A percentile compares a stretch with the other conserved stretches of the same genome.
phyloP scores from a whole-genome alignment of 1,284 basidiomycete species.

The Takashimella koratensis region DNA sequence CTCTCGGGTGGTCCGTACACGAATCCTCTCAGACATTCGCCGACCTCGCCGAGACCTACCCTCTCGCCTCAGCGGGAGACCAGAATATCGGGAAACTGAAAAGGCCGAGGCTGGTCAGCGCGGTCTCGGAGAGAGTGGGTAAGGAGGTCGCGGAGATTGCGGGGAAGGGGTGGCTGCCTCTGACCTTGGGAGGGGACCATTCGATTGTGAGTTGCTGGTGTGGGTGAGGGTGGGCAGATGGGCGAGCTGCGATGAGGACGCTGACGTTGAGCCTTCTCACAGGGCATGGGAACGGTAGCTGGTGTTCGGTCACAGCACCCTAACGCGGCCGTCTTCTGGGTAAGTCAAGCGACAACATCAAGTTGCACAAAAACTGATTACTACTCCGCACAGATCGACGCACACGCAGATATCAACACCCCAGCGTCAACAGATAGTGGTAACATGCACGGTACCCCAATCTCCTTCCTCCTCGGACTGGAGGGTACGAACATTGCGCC shows the following conservation, averaged over 20 bases:
- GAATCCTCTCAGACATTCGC: conserved; percentile 87
- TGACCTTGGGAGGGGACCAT: conserved; percentile 97
- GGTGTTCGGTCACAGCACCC: conserved; percentile 53
- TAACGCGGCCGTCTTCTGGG: conserved; percentile 83
- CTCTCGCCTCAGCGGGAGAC: conserved; percentile 52
- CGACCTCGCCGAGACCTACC: conserved; percentile 55
- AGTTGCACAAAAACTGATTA: not conserved
- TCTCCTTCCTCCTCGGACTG: conserved; percentile 87
- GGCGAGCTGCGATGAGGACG: not conserved
- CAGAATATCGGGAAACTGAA: conserved; percentile 82
- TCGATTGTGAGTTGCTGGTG: conserved; percentile 63
- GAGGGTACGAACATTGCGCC: conserved; percentile 59
- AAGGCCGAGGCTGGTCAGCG: conserved; percentile 79
- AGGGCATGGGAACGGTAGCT: conserved; percentile 79
- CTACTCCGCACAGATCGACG: conserved; percentile 57
- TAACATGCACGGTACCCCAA: conserved; percentile 97
- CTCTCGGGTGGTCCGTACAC: conserved; percentile 82
- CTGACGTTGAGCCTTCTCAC: conserved; percentile 1
- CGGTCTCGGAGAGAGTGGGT: conserved; percentile 79
- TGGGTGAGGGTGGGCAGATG: conserved; percentile 1
- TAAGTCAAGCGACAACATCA: conserved; percentile 15
- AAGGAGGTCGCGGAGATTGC: conserved; percentile 69
- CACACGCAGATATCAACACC: conserved; percentile 95
- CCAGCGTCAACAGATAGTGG: conserved; percentile 78
- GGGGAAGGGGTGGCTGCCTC: conserved; percentile 71